Evolutionary conservation across 768 basidiomycete species (phyloP).

Genomic region (Pulveroboletus ravenelii): DNA sequence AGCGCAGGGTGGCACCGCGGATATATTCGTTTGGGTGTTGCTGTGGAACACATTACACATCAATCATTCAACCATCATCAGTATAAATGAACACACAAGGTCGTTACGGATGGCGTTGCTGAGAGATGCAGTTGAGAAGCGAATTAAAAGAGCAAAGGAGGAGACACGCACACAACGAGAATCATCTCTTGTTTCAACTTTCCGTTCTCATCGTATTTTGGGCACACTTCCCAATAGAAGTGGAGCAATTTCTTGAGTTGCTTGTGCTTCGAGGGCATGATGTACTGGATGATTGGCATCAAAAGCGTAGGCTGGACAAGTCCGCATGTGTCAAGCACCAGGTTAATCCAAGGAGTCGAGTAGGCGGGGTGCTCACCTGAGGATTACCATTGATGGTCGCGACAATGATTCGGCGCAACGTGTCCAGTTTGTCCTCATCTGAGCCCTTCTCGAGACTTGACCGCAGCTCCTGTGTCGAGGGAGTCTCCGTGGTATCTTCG

Average conservation of each 20-base stretch:
- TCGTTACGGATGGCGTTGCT: conserved; percentile 98
- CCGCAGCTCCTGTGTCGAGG: conserved; percentile 78
- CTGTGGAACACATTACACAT: conserved; percentile 34
- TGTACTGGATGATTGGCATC: conserved; percentile 99
- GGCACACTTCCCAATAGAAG: conserved; percentile 97
- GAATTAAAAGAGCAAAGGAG: conserved; percentile 2
- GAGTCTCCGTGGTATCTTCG: conserved; percentile 68
- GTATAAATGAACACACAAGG: conserved; percentile 52
- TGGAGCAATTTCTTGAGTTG: conserved; percentile 94
- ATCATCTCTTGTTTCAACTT: conserved; percentile 99
- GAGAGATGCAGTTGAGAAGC: conserved; percentile 10
- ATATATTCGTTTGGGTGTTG: conserved; percentile 99
- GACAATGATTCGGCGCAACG: conserved; percentile 89
- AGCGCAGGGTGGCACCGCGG: conserved; percentile 93
- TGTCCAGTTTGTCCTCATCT: conserved; percentile 95
- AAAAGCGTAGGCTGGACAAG: conserved; percentile 70
- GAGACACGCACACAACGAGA: conserved; percentile 78
- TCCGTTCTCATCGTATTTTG: conserved; percentile 93
- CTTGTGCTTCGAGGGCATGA: conserved; percentile 93
- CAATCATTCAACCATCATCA: neutral
- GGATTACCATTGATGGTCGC: conserved; percentile 93
- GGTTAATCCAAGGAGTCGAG: neutral
- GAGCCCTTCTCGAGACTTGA: conserved; percentile 88
- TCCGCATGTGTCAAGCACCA: neutral
- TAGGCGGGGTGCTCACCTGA: conserved; percentile 51